phyloP scores from a whole-genome alignment of 768 basidiomycete species.

The Trametopsis cervina region DNA sequence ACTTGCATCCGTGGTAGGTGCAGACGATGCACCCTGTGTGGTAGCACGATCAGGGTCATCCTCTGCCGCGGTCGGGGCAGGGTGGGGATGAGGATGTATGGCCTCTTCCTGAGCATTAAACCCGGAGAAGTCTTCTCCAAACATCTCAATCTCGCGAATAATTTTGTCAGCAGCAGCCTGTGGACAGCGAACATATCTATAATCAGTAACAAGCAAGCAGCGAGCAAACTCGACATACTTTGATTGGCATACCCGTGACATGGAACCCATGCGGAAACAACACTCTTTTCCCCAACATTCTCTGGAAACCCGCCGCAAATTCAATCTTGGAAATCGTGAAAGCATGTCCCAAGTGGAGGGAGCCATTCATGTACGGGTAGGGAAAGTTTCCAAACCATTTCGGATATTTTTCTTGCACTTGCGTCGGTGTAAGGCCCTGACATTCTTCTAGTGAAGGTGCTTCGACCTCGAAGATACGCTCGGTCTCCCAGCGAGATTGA shows the following conservation, averaged over 20 bases:
- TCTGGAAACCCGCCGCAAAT: conserved; percentile 90
- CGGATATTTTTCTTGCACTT: conserved; percentile 72
- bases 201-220: too few relatives aligned
- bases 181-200: not conserved
- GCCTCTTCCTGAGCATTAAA: conserved; percentile 48
- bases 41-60: conserved; percentile 23
- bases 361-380: conserved; percentile 98
- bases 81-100: conserved; percentile 17
- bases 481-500: conserved; percentile 73
- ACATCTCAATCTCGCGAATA: conserved; percentile 93
- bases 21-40: conserved; percentile 13
- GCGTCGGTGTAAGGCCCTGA: conserved; percentile 50
- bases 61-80: conserved; percentile 34
- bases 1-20: not conserved
- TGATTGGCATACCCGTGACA: conserved; percentile 98
- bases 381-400: conserved; percentile 99
- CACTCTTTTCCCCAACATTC: conserved; percentile 90
- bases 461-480: conserved; percentile 77
- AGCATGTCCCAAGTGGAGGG: conserved; percentile 92
- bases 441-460: conserved; percentile 69
- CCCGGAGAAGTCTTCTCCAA: conserved; percentile 82
- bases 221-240: conserved; percentile 53
- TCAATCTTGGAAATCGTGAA: conserved; percentile 99
- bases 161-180: conserved; percentile 98
- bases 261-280: conserved; percentile 98